Evolutionary conservation across 2,329 filamentous ascomycete species (phyloP), one percentile per base, ranked within the genome.

Genomic region (Hypomyces rosellus): DNA sequence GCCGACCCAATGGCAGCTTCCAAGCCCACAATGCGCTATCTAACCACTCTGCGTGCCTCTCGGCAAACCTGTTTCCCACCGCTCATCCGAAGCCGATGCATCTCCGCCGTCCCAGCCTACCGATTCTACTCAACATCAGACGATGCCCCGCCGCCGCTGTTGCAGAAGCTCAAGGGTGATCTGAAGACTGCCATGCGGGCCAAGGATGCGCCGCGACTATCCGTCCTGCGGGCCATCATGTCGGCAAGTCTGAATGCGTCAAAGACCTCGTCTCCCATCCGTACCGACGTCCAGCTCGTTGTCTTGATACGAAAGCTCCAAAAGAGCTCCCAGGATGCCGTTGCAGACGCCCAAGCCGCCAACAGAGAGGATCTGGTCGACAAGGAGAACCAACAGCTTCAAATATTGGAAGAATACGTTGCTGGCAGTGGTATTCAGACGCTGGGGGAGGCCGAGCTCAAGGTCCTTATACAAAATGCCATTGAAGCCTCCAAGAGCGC

Each of bases 211-310:
- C 72, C 80, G 22, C 81, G 85, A 2, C 79, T 91, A 22, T 71
- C 78, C 37, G 86, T 88, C 36, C 76, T 92, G 45, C 85, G 88
- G 57, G 67, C 76, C 38, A 71, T 91, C 54, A 76, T 91, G 56
- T 75, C 85, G 33, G 79, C 85, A 55, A 82, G 86, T 54, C 82
- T 84, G 59, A 91, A 90, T 67, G 83, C 85, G 34, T 85, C 82
- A 64, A 91, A 91, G 69, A 89, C 86, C 13, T 63, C 76, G 37
- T 74, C 71, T 37, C 87, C 88, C n/a, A 80, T 91, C 61, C 74
- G 72, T 49, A 87, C 81, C 18, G 86, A 92, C 65, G 75, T 78
- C 55, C 80, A 86, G 61, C 74, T 92, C 49, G 78, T 89, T 25
- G 71, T 75, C 7, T 72, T 91, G 45, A 75, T 93, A 50, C 77